Conservation (phyloP, 2,329 filamentous ascomycete species). For the Pleomassaria siparia region DNA sequence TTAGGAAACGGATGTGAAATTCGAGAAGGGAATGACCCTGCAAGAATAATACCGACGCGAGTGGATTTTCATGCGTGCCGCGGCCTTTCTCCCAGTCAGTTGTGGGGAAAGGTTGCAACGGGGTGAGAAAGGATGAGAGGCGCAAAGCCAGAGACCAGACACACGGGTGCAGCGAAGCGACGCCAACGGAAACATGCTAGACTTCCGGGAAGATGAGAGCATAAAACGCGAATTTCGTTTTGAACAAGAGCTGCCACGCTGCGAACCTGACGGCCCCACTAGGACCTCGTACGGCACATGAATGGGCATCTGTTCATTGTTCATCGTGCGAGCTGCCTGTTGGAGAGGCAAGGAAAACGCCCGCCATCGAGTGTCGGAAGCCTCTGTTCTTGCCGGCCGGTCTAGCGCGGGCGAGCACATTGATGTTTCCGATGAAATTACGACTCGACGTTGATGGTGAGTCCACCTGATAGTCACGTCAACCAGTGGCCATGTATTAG, state of each 20-base stretch:
- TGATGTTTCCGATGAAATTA: constrained; percentile 30
- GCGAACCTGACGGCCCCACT: constrained; percentile 26
- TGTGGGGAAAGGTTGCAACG: constrained; percentile 31
- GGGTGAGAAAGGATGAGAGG: not conserved
- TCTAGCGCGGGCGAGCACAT: constrained; percentile 24
- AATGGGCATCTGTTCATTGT: constrained; percentile 13
- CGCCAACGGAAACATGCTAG: constrained; percentile 5
- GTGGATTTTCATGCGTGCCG: constrained; percentile 1
- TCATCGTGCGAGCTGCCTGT: constrained; percentile 2
- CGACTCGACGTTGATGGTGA: constrained; percentile 15
- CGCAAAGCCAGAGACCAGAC: constrained; percentile 34
- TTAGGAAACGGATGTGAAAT: not conserved
- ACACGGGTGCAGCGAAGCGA: constrained; percentile 16
- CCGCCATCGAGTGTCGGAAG: not conserved
- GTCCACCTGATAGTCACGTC: constrained; percentile 2
- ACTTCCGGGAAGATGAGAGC: constrained; percentile 32
- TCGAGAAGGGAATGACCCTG: constrained; percentile 22
- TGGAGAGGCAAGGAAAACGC: not conserved
- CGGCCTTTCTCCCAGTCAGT: constrained; percentile 15
- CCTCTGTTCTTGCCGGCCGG: constrained; percentile 20
- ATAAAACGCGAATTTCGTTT: constrained; percentile 36
- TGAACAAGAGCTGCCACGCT: constrained; percentile 17
- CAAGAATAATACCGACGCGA: constrained; percentile 21
- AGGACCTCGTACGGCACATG: constrained; percentile 30
- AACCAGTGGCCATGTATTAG: constrained; percentile 1